Evolutionary conservation across 1,284 basidiomycete genomes (phyloP), one percentile per base, ranked within the genome.

Genomic region (Phellopilus nigrolimitatus): DNA sequence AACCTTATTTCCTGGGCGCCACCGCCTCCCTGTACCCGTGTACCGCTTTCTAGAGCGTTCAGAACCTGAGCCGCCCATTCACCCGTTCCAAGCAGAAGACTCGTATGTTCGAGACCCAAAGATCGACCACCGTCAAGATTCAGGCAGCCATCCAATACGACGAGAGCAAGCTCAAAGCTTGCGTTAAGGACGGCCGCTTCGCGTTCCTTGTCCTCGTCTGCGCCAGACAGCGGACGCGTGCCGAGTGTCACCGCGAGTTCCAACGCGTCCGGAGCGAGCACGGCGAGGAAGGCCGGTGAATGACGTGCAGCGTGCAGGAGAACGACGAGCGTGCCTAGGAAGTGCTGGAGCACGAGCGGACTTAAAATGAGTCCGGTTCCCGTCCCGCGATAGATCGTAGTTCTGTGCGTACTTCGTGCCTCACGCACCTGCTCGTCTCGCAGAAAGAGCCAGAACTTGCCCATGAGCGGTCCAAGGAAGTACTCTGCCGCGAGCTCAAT

Each of bases 391-490:
- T 90, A 91, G 72, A 71, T 39, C 79, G 62, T 41, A 64, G 68
- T 37, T 66, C 70, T 65, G 47, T 74, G 71, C 0, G 79, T 68
- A 1, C 82, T 86, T 40, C 87, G 76, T 41, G 79, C 75, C 61
- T 91, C 88, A 25, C 88, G 76, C 6, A 78, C 75, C 57, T 87
- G 79, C 60, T 89, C 84, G 60, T 94, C 89, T 12, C 88, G 80
- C 38, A 94, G 78, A 67, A 92, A 89, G n/a, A 78, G 64, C 90
- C 92, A 95, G 67, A 97, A 95, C 6, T 86, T 82, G 60, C 92
- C 89, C 64, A 97, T 78, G 27, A 97, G 71, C 0, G 95, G 95
- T 49, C 86, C 80, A 47, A 97, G 78, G 67, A 95, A 97, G 66
- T 70, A 84, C 62, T 92, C 90, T 1, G 88, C 88, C 0, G 91